Percentiles rank a stretch among this genome's conserved stretches.
Conservation (phyloP, 2,329 filamentous ascomycete species). For the Hysterium pulicare region DNA sequence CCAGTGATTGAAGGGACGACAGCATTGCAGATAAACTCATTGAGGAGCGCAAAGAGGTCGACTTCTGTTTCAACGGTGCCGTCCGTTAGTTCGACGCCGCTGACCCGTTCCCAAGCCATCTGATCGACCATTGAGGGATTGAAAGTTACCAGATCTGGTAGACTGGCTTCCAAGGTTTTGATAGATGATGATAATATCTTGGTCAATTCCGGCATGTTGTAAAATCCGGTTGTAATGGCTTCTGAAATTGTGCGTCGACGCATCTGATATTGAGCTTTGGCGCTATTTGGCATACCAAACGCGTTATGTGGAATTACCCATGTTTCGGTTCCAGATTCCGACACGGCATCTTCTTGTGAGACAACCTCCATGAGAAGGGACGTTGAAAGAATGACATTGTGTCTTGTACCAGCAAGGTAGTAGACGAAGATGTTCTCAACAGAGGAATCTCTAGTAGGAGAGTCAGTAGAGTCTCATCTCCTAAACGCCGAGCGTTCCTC, state of each 20-base stretch:
- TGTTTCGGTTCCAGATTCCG: conserved; percentile 17
- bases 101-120: conserved; percentile 58
- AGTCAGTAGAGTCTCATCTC: too few species aligned
- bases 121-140: conserved; percentile 59
- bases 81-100: conserved; percentile 42
- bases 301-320: conserved; percentile 26
- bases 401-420: conserved; percentile 47
- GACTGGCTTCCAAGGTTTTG: conserved; percentile 36
- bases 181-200: conserved; percentile 33
- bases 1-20: conserved; percentile 48
- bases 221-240: conserved; percentile 42
- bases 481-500: too few species aligned
- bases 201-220: conserved; percentile 40
- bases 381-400: conserved; percentile 51
- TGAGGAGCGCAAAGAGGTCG: conserved; percentile 45
- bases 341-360: conserved; percentile 15
- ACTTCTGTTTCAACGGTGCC: conserved; percentile 48
- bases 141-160: conserved; percentile 59
- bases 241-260: conserved; percentile 27
- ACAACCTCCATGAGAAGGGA: conserved; percentile 39
- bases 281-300: conserved; percentile 23
- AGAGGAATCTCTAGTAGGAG: conserved; percentile 34
- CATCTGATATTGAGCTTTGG: conserved; percentile 18
- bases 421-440: conserved; percentile 47
- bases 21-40: conserved; percentile 55